Evolutionary conservation across 192 early-diverging fungal genomes (phyloP).

Genomic region (Coemansia sp.): DNA sequence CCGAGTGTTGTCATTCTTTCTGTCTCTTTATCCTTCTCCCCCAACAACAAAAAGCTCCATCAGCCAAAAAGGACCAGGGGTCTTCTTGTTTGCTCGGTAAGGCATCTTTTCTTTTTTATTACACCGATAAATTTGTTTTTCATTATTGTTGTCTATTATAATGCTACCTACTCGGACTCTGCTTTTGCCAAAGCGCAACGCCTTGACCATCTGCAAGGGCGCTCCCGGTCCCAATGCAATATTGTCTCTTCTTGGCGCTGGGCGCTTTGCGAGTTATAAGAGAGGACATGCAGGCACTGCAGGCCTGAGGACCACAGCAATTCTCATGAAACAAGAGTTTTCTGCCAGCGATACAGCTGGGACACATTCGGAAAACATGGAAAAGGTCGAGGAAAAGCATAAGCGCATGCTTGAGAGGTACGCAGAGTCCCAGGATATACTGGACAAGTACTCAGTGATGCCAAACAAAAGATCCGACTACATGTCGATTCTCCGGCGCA

Average conservation of each 20-base stretch:
- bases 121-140: too few relatives aligned
- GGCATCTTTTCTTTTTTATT: too few relatives aligned
- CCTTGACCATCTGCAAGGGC: neutral
- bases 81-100: too few relatives aligned
- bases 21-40: too few relatives aligned
- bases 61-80: too few relatives aligned
- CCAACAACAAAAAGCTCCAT: too few relatives aligned
- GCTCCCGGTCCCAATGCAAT: neutral
- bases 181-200: neutral
- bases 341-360: slow-evolving; percentile 4
- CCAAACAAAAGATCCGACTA: slow-evolving; percentile 50
- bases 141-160: neutral
- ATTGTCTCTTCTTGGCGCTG: neutral
- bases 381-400: slow-evolving; percentile 43
- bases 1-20: too few relatives aligned
- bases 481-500: slow-evolving; percentile 48
- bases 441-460: slow-evolving; percentile 55
- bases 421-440: slow-evolving; percentile 44
- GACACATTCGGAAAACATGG: slow-evolving; percentile 17
- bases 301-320: slow-evolving; percentile 23
- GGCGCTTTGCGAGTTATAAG: neutral
- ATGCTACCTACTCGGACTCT: neutral
- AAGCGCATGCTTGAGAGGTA: slow-evolving; percentile 48
- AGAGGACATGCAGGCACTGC: neutral
- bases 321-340: slow-evolving; percentile 11